A percentile compares a stretch with the other conserved stretches of the same genome.
Evolutionary conservation across 2,329 filamentous ascomycete genomes (phyloP).

Genomic region (Colletotrichum neosansevieriae): DNA sequence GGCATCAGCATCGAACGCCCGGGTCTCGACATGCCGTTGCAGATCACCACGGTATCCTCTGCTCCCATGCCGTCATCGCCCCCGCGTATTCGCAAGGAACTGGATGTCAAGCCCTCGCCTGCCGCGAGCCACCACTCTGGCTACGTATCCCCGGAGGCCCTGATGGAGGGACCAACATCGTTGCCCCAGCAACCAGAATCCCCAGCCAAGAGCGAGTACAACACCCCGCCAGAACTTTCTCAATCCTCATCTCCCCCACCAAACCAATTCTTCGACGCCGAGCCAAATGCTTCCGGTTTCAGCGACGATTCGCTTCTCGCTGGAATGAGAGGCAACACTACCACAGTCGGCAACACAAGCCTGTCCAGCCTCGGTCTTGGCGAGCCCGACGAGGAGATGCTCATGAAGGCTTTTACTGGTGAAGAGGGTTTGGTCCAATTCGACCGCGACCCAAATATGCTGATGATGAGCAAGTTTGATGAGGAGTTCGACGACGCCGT

Average conservation of each 20-base stretch:
- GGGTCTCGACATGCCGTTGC: constrained; percentile 42
- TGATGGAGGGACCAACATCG: constrained; percentile 50
- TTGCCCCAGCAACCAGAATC: constrained; percentile 55
- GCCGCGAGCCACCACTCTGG: constrained; percentile 55
- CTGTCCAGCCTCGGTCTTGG: constrained; percentile 47
- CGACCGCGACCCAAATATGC: constrained; percentile 60
- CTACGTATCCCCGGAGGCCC: constrained; percentile 62
- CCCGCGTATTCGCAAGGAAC: constrained; percentile 51
- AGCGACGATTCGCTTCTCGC: constrained; percentile 48
- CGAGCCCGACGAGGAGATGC: constrained; percentile 59
- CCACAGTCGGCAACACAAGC: constrained; percentile 30
- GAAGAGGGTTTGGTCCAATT: constrained; percentile 58
- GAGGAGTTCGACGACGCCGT: constrained; percentile 63
- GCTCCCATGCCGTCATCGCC: constrained; percentile 53
- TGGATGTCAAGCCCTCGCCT: constrained; percentile 54
- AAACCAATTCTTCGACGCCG: constrained; percentile 61
- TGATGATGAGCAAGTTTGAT: constrained; percentile 66
- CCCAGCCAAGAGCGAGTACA: constrained; percentile 67
- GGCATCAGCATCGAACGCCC: constrained; percentile 45
- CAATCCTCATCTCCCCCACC: constrained; percentile 69
- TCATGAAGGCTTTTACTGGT: constrained; percentile 58
- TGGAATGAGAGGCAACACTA: constrained; percentile 42
- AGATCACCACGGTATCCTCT: constrained; percentile 58
- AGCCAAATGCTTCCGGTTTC: constrained; percentile 51
- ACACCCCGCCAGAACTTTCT: constrained; percentile 71